These are phyloP conservation scores for Fusarium sacchari DNA, from an alignment of 2,329 filamentous ascomycete species.

Conservation along the genomic window DNA sequence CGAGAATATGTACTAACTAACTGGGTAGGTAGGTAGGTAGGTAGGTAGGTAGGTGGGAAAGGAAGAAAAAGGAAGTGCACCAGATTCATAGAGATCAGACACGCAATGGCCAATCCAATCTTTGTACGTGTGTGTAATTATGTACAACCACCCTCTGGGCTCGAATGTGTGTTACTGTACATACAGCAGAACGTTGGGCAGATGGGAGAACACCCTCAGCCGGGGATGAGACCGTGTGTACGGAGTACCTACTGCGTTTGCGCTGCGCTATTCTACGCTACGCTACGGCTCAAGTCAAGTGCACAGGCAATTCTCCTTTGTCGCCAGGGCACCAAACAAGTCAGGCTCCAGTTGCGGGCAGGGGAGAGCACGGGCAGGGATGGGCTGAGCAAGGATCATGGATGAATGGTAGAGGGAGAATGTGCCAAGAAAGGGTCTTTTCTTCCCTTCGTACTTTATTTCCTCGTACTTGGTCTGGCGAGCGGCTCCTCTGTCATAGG, in stretches of 20 bases:
- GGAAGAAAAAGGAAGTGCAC: constrained; percentile 9
- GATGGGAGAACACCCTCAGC: constrained; percentile 6
- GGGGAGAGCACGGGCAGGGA: constrained; percentile 30
- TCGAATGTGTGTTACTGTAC: constrained; percentile 26
- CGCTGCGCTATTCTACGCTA: not conserved
- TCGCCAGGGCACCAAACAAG: constrained; percentile 36
- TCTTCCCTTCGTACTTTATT: constrained; percentile 11
- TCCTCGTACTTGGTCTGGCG: constrained; percentile 11
- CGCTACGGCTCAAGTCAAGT: constrained; percentile 9
- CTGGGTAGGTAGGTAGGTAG: not conserved
- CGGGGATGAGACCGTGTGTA: constrained; percentile 7
- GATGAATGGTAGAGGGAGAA: constrained; percentile 33
- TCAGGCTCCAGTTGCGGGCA: constrained; percentile 37
- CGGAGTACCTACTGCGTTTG: not conserved
- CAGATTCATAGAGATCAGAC: constrained; percentile 24
- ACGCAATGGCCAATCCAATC: constrained; percentile 24
- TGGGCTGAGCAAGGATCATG: constrained; percentile 34
- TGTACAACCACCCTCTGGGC: constrained; percentile 19
- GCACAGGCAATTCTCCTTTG: constrained; percentile 38
- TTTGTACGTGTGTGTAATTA: constrained; percentile 19
- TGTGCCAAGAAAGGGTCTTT: constrained; percentile 35
- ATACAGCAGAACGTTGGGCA: constrained; percentile 26
- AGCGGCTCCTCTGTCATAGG: constrained; percentile 1
- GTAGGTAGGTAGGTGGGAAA: not conserved
- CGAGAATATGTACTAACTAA: constrained; percentile 3